These are phyloP conservation scores for Phytophthora sp. DNA, from an alignment of 352 stramenopile genomes.

Conservation along the genomic window DNA sequence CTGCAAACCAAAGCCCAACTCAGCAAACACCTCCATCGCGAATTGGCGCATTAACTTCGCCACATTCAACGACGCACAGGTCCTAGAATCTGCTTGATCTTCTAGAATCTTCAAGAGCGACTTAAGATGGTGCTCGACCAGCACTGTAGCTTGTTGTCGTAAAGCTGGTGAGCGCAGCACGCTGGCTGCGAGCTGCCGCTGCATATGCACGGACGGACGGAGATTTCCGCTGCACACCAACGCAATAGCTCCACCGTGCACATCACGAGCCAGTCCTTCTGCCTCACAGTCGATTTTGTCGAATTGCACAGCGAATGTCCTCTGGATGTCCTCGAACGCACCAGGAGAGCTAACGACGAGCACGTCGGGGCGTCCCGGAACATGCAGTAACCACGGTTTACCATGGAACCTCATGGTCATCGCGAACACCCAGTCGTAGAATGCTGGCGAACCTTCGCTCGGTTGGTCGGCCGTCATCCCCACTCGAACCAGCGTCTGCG, in stretches of 20 bases:
- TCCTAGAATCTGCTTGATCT: not conserved
- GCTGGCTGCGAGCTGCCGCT: constrained; percentile 54
- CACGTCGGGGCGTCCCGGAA: constrained; percentile 22
- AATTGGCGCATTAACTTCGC: constrained; percentile 24
- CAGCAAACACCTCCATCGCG: constrained; percentile 38
- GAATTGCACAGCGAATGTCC: constrained; percentile 54
- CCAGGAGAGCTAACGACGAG: constrained; percentile 34
- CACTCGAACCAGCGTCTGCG: constrained; percentile 2
- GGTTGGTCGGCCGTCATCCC: constrained; percentile 7
- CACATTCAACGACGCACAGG: constrained; percentile 32
- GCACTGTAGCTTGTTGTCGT: constrained; percentile 34
- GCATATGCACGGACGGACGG: constrained; percentile 16
- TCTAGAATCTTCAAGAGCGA: constrained; percentile 33
- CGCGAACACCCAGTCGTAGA: constrained; percentile 29
- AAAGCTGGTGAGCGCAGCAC: constrained; percentile 69
- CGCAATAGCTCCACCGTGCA: constrained; percentile 30
- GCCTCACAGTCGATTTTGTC: constrained; percentile 29
- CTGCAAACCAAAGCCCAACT: constrained; percentile 39
- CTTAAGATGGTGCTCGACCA: constrained; percentile 36
- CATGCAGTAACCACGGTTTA: constrained; percentile 32
- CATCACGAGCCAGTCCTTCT: constrained; percentile 9
- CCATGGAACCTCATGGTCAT: constrained; percentile 24
- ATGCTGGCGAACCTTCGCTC: constrained; percentile 13
- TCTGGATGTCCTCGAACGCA: constrained; percentile 39
- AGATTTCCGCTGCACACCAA: constrained; percentile 6